A percentile compares a stretch with the other conserved stretches of the same genome.
phyloP scores from a whole-genome alignment of 1,139 yeast genomes.

The Candida buenavistaensis region DNA sequence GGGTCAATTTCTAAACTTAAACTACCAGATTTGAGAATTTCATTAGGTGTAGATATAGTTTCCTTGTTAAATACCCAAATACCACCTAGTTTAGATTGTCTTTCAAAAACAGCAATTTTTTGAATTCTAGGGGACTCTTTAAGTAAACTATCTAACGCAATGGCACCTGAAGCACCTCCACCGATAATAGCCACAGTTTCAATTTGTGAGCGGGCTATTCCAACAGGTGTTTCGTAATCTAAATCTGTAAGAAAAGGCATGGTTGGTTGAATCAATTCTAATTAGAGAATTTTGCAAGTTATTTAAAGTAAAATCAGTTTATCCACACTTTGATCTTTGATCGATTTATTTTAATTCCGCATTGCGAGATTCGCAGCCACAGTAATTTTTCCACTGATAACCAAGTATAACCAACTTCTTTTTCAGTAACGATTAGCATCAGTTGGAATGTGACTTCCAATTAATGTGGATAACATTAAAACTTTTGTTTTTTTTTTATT shows the following conservation, averaged over 20 bases:
- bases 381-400: too few relatives aligned
- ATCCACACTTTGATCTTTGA: neutral
- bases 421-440: too few relatives aligned
- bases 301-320: too few relatives aligned
- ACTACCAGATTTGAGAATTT: slow-evolving; percentile 25
- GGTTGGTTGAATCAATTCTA: neutral
- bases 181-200: slow-evolving; percentile 48
- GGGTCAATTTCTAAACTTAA: slow-evolving; percentile 26
- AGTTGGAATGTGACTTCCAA: too few relatives aligned
- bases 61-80: slow-evolving; percentile 31
- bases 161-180: slow-evolving; percentile 55
- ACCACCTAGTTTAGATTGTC: slow-evolving; percentile 32
- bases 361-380: slow-evolving; percentile 9
- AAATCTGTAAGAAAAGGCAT: slow-evolving; percentile 15
- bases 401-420: too few relatives aligned
- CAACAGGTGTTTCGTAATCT: slow-evolving; percentile 13
- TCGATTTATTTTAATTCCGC: neutral
- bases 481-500: too few relatives aligned
- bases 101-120: slow-evolving; percentile 28
- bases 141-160: slow-evolving; percentile 38
- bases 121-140: slow-evolving; percentile 26
- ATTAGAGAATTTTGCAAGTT: too few relatives aligned
- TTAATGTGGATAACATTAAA: too few relatives aligned
- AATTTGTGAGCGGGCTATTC: slow-evolving; percentile 15
- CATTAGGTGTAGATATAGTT: slow-evolving; percentile 22